Evolutionary conservation across 2,329 filamentous ascomycete genomes (phyloP), one percentile per base, ranked within the genome.

Genomic region (Cercospora sesami): DNA sequence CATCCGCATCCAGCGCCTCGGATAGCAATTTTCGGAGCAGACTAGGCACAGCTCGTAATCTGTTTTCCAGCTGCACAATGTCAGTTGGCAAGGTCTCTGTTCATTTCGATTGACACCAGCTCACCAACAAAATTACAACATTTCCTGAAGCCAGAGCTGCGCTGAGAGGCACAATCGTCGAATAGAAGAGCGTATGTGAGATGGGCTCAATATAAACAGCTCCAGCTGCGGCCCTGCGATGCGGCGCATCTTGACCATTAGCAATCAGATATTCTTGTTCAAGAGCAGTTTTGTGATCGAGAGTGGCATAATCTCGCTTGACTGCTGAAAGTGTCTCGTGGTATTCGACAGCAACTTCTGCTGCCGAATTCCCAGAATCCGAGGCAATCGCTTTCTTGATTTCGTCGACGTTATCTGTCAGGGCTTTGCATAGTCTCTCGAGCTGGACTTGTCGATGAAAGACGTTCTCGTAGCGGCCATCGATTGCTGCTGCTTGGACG

Each of bases 121-220:
- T 72, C 67, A 85, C 84, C 77, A 85, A 81, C 10, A 86, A 57
- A 33, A 83, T 77, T 3, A 85, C 78, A 71, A 83, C 86, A 66
- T 85, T 86, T 0, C 85, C 85, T 12, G 83, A 83, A 0, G 82
- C 80, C 31, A 86, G 70, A 7, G 84, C 83, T 4, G 83, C 80
- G 36, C 79, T 80, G 45, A 86, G 61, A 0, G 83, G 80, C 3
- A 76, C 77, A 18, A 85, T 70, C 1, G 80, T 71, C 0, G 81
- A 84, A 69, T 82, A 86, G 67, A 87, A 82, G 8, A 83, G 75
- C 0, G 81, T 86, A 73, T 87, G 82, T 6, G 68, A 75, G 9
- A 78, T 76, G 1, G 85, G 83, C 60, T 83, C 80, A 60, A 87
- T 83, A 55, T 84, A 84, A 1, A 83, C 80, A 63, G 83, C 77